Base-by-base conservation (phyloP, 179 eudicot species). In the Nepenthes alata region DNA sequence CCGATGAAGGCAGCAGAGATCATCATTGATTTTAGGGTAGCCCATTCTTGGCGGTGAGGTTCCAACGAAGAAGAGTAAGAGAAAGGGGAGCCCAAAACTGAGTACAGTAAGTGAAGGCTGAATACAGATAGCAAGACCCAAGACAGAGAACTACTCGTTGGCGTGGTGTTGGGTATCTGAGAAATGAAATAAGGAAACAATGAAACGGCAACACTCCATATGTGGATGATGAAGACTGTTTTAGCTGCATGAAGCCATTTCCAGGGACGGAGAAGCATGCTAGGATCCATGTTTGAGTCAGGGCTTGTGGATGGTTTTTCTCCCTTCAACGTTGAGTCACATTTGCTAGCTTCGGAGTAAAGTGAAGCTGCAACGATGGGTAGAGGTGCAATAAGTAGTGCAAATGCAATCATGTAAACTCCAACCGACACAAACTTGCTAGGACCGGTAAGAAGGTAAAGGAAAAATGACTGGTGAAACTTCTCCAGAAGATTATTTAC, bases 401-500 rank as follows among this genome's bases (percentile, higher is more conserved):
- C 85, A 73, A 93, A 93, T 58, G 91, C 81, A 35, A 93, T 87
- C 98, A 93, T 93, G 86, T 93, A 93, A 55, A 93, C 87, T 69
- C 98, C 98, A 45, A 93, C 97, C n/a, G 98, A 93, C 61, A 89
- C 93, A 59, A 89, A 93, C 63, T 88, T 89, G 76, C 78, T 82
- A 47, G 98, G 81, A 3, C 87, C 86, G 9, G 97, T 85, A 66
- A 93, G 67, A 55, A 93, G 85, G 76, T 93, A 93, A 37, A 89
- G 85, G 60, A 93, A 93, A 67, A 89, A 93, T 67, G 98, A 93
- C 67, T 89, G 97, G 77, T 93, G 98, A 75, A 93, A 89, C 74
- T 93, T 93, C 77, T 93, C 98, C 3, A 93, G 97, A 57, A 93
- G 88, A 73, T 93, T 93, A 80, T 89, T 93, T 11, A 89, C 91